Evolutionary conservation across 2,329 filamentous ascomycete species (phyloP), one percentile per base, ranked within the genome.

Genomic region (Sphaerulina populicola): DNA sequence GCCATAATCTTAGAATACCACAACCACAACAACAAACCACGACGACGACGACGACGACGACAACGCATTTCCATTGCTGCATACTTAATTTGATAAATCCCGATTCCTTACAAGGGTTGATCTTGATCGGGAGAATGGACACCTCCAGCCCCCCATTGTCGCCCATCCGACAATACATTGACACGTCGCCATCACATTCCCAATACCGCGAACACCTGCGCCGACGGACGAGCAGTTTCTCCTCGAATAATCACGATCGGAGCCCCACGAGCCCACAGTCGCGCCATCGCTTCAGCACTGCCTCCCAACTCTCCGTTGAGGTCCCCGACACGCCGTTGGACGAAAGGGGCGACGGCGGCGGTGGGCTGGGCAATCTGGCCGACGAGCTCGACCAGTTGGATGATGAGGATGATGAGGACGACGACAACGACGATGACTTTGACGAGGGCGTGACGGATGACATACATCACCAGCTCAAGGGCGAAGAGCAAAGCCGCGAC

Each of bases 361-460:
- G 69, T 42, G 80, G 80, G 55, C 72, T 88, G 56, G 87, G 86
- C 30, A 90, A 88, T 60, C 69, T 93, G 44, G 87, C 87, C 1
- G 87, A 91, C 68, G 87, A 93, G 68, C 72, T 93, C 43, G 87
- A 91, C 68, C 87, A 93, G 68, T 72, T 93, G 43, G 45, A 48
- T 23, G 39, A 39, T 21, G 87, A 91, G 68, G 87, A 93, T 23
- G 39, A 39, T 21, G 87, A 91, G 68, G 87, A 93, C 68, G 72
- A 93, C 44, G 62, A 62, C 42, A 62, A 66, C 41, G 64, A 66
- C 6, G 62, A 62, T 30, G 62, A 61, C 1, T 57, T 62, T 39
- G 61, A 61, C 18, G 62, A 64, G 42, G 62, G 60, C 31, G 53
- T 49, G 49, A 60, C 58, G 9, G 56, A 62, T 38, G 57, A 53